Percentiles rank a stretch among this genome's conserved stretches.
These are phyloP conservation scores for Penicillium hesseltinei DNA, from an alignment of 2,329 filamentous ascomycete genomes.

Conservation along the genomic window DNA sequence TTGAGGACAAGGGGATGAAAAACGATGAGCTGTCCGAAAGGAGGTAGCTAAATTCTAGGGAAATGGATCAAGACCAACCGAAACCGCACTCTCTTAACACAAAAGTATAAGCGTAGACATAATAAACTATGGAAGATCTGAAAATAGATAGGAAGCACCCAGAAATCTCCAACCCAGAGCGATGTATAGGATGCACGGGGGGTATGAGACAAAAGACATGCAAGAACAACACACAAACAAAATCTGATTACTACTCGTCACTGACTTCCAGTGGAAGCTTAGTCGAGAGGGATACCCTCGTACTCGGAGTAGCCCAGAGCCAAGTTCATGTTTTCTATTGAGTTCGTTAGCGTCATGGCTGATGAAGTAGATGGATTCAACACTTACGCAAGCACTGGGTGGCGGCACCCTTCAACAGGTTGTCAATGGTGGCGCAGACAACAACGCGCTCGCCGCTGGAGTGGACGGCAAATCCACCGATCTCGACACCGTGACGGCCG, in stretches of 20 bases:
- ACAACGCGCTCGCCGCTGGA: slow-evolving; percentile 85
- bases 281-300: slow-evolving; percentile 72
- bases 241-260: slow-evolving; percentile 3
- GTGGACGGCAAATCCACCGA: slow-evolving; percentile 94
- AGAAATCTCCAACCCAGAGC: slow-evolving; percentile 28
- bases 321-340: slow-evolving; percentile 84
- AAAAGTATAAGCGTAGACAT: slow-evolving; percentile 12
- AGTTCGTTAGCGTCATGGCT: slow-evolving; percentile 7
- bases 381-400: slow-evolving; percentile 86
- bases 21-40: neutral
- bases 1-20: neutral
- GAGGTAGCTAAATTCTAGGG: neutral
- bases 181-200: slow-evolving; percentile 29
- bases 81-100: slow-evolving; percentile 10
- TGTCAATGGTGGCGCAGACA: slow-evolving; percentile 92
- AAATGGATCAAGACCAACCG: slow-evolving; percentile 1
- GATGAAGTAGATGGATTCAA: neutral
- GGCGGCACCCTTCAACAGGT: slow-evolving; percentile 86
- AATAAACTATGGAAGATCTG: slow-evolving; percentile 25
- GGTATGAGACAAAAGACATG: slow-evolving; percentile 28
- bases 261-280: slow-evolving; percentile 19
- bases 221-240: slow-evolving; percentile 12
- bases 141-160: slow-evolving; percentile 12
- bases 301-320: slow-evolving; percentile 86
- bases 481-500: slow-evolving; percentile 84